Evolutionary conservation across 2,329 filamentous ascomycete species (phyloP).

Genomic region (Diaporthe caulivora): DNA sequence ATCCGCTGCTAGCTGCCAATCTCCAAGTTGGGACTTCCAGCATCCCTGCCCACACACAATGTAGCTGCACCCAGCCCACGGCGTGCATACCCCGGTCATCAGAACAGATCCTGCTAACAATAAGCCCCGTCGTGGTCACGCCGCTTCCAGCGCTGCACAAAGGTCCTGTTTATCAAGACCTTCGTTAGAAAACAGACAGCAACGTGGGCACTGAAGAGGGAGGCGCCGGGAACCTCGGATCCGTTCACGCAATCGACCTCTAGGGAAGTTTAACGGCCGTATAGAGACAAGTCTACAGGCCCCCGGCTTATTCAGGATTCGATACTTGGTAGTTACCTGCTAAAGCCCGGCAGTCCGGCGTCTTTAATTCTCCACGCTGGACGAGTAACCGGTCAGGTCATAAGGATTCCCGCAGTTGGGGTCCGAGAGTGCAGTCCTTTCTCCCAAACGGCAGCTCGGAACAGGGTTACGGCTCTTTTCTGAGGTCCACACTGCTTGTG

Average conservation of each 20-base stretch:
- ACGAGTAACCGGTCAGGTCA: neutral
- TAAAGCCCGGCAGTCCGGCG: neutral
- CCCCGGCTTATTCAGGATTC: neutral
- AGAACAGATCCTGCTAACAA: conserved; percentile 18
- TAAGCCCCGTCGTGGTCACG: conserved; percentile 6
- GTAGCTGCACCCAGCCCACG: neutral
- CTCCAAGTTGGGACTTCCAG: neutral
- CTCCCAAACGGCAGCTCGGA: neutral
- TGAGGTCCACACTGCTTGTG: conserved; percentile 19
- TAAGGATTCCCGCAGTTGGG: neutral
- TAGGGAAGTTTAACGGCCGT: conserved; percentile 31
- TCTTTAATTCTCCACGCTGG: neutral
- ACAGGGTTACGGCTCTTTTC: conserved; percentile 24
- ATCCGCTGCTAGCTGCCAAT: conserved; percentile 9
- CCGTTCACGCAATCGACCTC: conserved; percentile 21
- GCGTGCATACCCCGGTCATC: neutral
- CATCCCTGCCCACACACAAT: neutral
- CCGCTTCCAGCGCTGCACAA: conserved; percentile 18
- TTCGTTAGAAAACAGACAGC: neutral
- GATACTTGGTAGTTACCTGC: too few relatives aligned
- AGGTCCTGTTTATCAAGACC: neutral
- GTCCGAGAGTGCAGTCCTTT: neutral
- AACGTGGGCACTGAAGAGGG: neutral
- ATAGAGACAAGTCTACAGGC: conserved; percentile 4
- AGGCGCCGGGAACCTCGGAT: neutral